Base-by-base conservation (phyloP, 306 rosid species). In the Fragaria vesca region DNA sequence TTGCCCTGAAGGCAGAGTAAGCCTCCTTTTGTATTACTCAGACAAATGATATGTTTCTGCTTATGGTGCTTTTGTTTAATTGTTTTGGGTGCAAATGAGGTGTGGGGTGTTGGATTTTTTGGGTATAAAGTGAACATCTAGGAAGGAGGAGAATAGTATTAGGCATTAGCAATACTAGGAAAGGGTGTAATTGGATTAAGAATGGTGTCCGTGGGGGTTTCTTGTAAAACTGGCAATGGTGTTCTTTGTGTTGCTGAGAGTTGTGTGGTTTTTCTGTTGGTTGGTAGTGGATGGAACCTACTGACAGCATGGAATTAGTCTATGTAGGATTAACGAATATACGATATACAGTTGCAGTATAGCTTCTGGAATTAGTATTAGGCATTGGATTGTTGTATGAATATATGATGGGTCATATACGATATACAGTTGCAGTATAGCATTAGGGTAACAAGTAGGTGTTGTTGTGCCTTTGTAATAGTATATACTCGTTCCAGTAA, bases 1-100 rank as follows among this genome's bases (percentile, higher is more conserved):
- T 55, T 88, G 81, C 81, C 87, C 93, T 2, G 93, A 93, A 87
- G 99, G 96, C 72, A 88, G 86, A 77, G 99, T 95, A 71, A 71
- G n/a, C 84, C 73, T 1, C 63, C 58, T 42, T 78, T 13, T 9
- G 8, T 28, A 11, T 30, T 12, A 61, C 67, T 4, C 7, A 0
- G 1, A 54, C 10, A 17, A 15, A 12, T 61, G 6, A 11, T 61
- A n/a, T 57, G 69, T 18, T 66, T 34, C 21, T 18, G 5, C 24
- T 66, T 65, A 61, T 16, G 66, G 2, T 66, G 47, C 4, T 36
- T 36, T 66, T 66, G 7, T 24, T 24, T 24, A 24, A 24, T 24
- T 24, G 26, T 36, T 38, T 66, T 2, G n/a, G 21, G 43, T 63
- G 69, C 7, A 66, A 66, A 66, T 66, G 5, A 66, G 32, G 12